Percentiles rank a stretch among this genome's conserved stretches.
These are phyloP conservation scores for Aureobasidium sp. DNA, from an alignment of 2,329 filamentous ascomycete genomes.

Conservation along the genomic window DNA sequence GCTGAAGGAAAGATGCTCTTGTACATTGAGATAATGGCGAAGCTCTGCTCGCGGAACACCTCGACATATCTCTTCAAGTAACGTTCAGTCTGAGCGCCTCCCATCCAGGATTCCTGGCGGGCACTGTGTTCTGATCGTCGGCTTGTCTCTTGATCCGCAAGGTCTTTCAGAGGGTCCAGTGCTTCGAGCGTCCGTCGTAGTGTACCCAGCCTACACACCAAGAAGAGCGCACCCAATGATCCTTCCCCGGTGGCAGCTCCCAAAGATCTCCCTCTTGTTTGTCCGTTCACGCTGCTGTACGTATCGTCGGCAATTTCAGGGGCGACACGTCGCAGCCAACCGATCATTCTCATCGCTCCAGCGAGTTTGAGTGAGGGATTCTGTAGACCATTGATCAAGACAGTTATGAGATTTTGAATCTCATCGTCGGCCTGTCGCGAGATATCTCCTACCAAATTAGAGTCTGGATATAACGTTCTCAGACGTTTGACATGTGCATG, in stretches of 20 bases:
- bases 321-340: conserved; percentile 79
- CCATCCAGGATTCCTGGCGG: conserved; percentile 33
- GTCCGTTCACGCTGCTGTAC: not conserved
- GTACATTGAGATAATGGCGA: conserved; percentile 91
- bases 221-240: conserved; percentile 70
- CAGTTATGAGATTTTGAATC: conserved; percentile 80
- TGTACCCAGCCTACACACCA: conserved; percentile 76
- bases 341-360: conserved; percentile 79
- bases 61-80: conserved; percentile 95
- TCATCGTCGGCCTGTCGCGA: conserved; percentile 70
- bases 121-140: conserved; percentile 32
- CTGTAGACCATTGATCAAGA: conserved; percentile 70
- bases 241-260: conserved; percentile 40
- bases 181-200: conserved; percentile 73
- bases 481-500: conserved; percentile 89
- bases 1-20: conserved; percentile 73
- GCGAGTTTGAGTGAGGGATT: conserved; percentile 76
- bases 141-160: conserved; percentile 76
- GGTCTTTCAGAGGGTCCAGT: conserved; percentile 71
- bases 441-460: conserved; percentile 64
- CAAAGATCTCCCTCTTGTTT: conserved; percentile 14
- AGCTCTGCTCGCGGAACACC: conserved; percentile 95
- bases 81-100: conserved; percentile 87
- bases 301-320: conserved; percentile 57
- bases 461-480: conserved; percentile 72